Base-by-base conservation (phyloP, 768 basidiomycete species). In the Podaxis carcinomalis region DNA sequence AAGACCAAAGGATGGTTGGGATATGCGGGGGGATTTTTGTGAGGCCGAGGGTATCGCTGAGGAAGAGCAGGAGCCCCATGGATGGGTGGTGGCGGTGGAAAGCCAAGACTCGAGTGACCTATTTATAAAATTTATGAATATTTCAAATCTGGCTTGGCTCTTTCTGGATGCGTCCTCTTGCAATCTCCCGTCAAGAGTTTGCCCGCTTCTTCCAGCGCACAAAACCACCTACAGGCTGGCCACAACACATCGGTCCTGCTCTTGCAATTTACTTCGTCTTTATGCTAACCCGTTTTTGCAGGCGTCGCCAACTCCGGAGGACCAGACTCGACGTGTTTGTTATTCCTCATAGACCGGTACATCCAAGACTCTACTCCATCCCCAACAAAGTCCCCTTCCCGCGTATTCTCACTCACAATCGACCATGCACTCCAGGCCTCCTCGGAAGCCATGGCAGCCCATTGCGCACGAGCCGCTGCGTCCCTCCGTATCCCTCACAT, bases 221-320 rank as follows among this genome's bases (percentile, higher is more conserved):
- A 62, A 71, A 64, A 19, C 86, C 85, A 40, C 80, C 80, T 2
- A 62, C 66, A 5, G 83, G 83, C 21, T 86, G 85, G 84, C 36
- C 59, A 36, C 19, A 35, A 3, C 42, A 39, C 25, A 46, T 61
- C 6, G 59, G 59, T 61, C 28, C n/a, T 25, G 5, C 39, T 25
- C 21, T 65, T 74, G 1, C 61, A 65, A 2, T 75, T 68, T n/a
- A 73, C 87, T 54, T 82, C 84, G 82, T 73, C 63, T 61, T 57
- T 42, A n/a, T 42, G 10, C 4, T 19, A 5, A 36, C n/a, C 19
- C 51, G 51, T 44, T 7, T 19, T 51, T 57, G 13, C 57, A 91
- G 92, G 82, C 37, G 81, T 93, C 47, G 91, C 88, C 21, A 87
- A 86, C 70, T 93, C 92, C 10, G 92, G 89, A 5, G 92, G 92